A percentile compares a stretch with the other conserved stretches of the same genome.
phyloP scores from a whole-genome alignment of 2,329 filamentous ascomycete genomes.

The Diaporthe helianthi region DNA sequence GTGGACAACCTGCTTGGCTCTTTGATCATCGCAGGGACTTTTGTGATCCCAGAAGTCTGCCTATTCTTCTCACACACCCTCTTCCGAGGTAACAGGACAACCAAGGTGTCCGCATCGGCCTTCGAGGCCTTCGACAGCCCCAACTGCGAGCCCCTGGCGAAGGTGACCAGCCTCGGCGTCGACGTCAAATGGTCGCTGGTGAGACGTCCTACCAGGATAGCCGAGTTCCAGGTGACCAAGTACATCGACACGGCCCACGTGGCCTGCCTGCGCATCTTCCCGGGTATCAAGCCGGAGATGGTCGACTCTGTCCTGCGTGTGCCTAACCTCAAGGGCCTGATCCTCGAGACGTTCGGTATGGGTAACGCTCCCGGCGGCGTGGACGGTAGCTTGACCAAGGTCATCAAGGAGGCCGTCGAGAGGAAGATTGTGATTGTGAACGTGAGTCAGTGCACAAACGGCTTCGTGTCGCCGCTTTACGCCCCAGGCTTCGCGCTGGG shows the following conservation, averaged over 20 bases:
- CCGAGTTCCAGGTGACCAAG: slow-evolving; percentile 76
- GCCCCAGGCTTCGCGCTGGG: slow-evolving; percentile 80
- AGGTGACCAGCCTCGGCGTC: slow-evolving; percentile 80
- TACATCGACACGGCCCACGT: slow-evolving; percentile 87
- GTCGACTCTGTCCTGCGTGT: slow-evolving; percentile 81
- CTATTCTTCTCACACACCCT: slow-evolving; percentile 93
- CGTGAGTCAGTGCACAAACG: slow-evolving; percentile 85
- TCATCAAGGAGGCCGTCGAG: slow-evolving; percentile 78
- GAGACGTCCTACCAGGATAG: slow-evolving; percentile 74
- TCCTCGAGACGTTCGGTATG: slow-evolving; percentile 89
- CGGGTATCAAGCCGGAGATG: slow-evolving; percentile 93
- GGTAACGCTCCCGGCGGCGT: slow-evolving; percentile 87
- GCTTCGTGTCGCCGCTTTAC: slow-evolving; percentile 80
- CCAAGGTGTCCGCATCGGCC: slow-evolving; percentile 85
- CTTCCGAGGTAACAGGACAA: slow-evolving; percentile 86
- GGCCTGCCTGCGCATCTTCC: slow-evolving; percentile 87
- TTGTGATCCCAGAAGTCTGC: slow-evolving; percentile 91
- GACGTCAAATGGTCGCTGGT: slow-evolving; percentile 83
- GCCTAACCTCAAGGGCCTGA: slow-evolving; percentile 78
- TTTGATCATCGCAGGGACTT: slow-evolving; percentile 88
- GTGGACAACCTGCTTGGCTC: slow-evolving; percentile 89
- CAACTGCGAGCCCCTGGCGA: slow-evolving; percentile 83
- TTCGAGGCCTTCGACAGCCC: slow-evolving; percentile 89
- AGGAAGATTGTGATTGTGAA: slow-evolving; percentile 88
- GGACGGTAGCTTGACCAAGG: slow-evolving; percentile 79